Conservation (phyloP, 192 early-diverging fungal genomes). For the Coemansia sp. region DNA sequence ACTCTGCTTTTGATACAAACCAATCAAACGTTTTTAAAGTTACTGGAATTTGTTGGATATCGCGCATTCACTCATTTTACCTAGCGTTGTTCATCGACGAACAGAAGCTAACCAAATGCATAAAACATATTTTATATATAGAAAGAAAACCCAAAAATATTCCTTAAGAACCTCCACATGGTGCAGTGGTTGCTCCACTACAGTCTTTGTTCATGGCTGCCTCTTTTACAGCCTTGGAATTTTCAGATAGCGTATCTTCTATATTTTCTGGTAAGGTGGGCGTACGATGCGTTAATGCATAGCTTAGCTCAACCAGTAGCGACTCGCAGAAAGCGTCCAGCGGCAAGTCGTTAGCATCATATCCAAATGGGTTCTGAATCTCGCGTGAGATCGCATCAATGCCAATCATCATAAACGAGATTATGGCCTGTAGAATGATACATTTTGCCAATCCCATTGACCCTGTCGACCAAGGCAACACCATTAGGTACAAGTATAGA, state of each 20-base stretch:
- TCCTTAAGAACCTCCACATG: slow-evolving; percentile 1
- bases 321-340: slow-evolving; percentile 59
- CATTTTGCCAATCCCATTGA: slow-evolving; percentile 55
- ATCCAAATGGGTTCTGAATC: slow-evolving; percentile 93
- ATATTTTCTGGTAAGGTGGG: slow-evolving; percentile 20
- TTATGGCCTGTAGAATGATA: slow-evolving; percentile 67
- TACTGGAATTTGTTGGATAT: too few species aligned
- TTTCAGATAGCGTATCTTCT: slow-evolving; percentile 23
- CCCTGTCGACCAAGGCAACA: slow-evolving; percentile 82
- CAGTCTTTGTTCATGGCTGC: background rate
- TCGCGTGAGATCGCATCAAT: slow-evolving; percentile 82
- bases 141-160: background rate
- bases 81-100: too few species aligned
- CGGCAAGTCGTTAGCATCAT: slow-evolving; percentile 72
- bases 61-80: too few species aligned
- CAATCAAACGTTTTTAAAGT: too few species aligned
- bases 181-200: background rate
- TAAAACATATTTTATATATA: background rate
- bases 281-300: slow-evolving; percentile 23
- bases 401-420: slow-evolving; percentile 76
- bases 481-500: slow-evolving; percentile 68
- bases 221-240: background rate
- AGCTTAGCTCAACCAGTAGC: slow-evolving; percentile 42
- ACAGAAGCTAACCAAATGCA: too few species aligned
- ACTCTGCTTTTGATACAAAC: too few species aligned